Evolutionary conservation across 179 eudicot species (phyloP), one percentile per base, ranked within the genome.

Genomic region (Drosera spatulata): DNA sequence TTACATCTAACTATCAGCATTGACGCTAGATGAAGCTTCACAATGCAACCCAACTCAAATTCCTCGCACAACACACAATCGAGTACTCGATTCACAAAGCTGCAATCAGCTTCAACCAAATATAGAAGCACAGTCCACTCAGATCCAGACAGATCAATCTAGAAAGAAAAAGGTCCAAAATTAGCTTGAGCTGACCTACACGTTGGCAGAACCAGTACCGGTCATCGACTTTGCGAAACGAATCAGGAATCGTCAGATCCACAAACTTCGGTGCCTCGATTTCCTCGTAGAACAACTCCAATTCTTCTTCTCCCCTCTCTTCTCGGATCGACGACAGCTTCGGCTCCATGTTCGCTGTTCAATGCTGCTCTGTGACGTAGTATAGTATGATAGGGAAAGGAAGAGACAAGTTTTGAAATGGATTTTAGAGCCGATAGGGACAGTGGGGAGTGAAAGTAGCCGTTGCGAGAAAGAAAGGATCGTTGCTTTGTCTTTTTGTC

Each of bases 181-280:
- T 8, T 11, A 5, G 61, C 4, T 10, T 13, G 10, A 10, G 13
- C 85, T 33, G 40, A 93, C 99, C 99, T 10, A 86, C 85, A 12
- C 97, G 86, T 9, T 72, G 71, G 66, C 99, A 93, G 78, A 93
- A 93, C 99, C 99, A 93, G 68, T 76, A 93, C 4, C 91, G 84
- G 63, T 93, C 99, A 56, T 93, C 93, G 53, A 84, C 93, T 6
- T 91, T 85, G 52, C 74, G 56, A 55, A 61, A 73, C 4, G 69
- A 93, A 59, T 89, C 82, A 0, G 90, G 79, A 5, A 44, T 62
- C 0, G 90, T 82, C 66, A 93, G 85, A 71, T 93, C 99, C 1
- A 93, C 91, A 58, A 89, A 89, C 77, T 86, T 93, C 0, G 99
- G 99, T n/a, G 99, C 99, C 72, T 93, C 97, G 11, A 93, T 93